Percentiles rank a stretch among this genome's conserved stretches.
Conservation (phyloP, 306 rosid genomes). For the Fragaria ananassa region DNA sequence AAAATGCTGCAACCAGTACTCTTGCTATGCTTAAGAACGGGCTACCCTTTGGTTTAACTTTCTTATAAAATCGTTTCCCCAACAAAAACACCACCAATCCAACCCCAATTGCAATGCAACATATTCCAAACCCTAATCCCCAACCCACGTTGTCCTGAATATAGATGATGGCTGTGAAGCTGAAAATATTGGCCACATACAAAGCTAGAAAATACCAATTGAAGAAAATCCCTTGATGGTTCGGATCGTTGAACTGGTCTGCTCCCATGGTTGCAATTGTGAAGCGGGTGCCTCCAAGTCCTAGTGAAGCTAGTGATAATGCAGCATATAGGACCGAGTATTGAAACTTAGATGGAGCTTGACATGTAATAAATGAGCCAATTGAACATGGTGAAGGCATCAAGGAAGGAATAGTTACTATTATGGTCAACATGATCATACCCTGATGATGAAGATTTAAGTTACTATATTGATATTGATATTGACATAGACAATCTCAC, state of each 20-base stretch:
- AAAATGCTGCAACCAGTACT: constrained; percentile 33
- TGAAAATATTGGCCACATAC: constrained; percentile 18
- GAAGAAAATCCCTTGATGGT: constrained; percentile 31
- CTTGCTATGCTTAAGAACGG: constrained; percentile 35
- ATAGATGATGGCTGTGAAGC: constrained; percentile 31
- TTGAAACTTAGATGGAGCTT: constrained; percentile 33
- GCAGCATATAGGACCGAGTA: constrained; percentile 27
- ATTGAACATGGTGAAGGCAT: constrained; percentile 28
- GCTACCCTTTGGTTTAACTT: constrained; percentile 36
- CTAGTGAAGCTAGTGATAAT: constrained; percentile 25
- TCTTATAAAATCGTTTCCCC: constrained; percentile 31
- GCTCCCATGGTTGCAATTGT: constrained; percentile 46
- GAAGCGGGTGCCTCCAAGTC: constrained; percentile 42
- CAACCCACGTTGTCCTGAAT: constrained; percentile 38
- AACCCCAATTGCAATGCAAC: constrained; percentile 1
- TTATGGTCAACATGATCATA: constrained; percentile 25
- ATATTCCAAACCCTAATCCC: constrained; percentile 40
- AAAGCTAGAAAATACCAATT: constrained; percentile 39
- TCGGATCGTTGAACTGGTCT: constrained; percentile 23
- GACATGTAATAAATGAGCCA: constrained; percentile 10
- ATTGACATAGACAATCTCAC: too few species aligned
- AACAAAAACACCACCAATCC: constrained; percentile 21
- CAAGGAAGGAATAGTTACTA: constrained; percentile 21
- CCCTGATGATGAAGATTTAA: constrained; percentile 24
- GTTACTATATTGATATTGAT: too few species aligned